phyloP scores from a whole-genome alignment of 306 rosid species.

The Corylus heterophylla region DNA sequence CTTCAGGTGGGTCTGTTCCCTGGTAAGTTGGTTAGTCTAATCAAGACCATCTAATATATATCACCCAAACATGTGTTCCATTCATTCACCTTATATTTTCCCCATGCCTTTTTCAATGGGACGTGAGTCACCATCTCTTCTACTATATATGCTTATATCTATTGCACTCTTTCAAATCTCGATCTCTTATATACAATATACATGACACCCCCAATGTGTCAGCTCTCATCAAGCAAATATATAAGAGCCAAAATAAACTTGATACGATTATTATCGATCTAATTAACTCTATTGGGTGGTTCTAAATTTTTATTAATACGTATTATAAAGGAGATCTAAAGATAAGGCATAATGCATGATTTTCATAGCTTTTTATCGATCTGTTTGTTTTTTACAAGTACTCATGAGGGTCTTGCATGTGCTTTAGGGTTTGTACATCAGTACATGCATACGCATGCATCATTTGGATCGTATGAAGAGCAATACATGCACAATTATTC shows the following conservation, averaged over 20 bases:
- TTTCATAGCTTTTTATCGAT: too few species aligned
- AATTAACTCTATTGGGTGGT: background rate
- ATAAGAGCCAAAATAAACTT: background rate
- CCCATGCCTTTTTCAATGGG: background rate
- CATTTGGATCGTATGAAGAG: background rate
- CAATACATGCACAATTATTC: background rate
- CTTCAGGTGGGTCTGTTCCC: slow-evolving; percentile 48
- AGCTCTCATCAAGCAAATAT: background rate
- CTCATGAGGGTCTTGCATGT: too few species aligned
- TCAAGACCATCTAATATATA: slow-evolving; percentile 15
- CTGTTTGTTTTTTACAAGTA: too few species aligned
- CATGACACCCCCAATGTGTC: background rate
- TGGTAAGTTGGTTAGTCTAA: slow-evolving; percentile 34
- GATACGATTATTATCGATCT: background rate
- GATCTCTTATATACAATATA: too few species aligned
- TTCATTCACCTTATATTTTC: slow-evolving; percentile 1
- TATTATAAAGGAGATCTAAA: too few species aligned
- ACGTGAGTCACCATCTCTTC: background rate
- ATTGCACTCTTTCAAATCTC: too few species aligned
- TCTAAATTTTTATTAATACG: too few species aligned
- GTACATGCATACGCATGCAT: background rate
- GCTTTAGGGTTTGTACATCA: too few species aligned
- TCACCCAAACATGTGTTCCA: background rate
- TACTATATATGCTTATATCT: too few species aligned
- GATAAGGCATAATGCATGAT: too few species aligned